Evolutionary conservation across 208 protist species (phyloP).

Genomic region (Tritrichomonas foetus): DNA sequence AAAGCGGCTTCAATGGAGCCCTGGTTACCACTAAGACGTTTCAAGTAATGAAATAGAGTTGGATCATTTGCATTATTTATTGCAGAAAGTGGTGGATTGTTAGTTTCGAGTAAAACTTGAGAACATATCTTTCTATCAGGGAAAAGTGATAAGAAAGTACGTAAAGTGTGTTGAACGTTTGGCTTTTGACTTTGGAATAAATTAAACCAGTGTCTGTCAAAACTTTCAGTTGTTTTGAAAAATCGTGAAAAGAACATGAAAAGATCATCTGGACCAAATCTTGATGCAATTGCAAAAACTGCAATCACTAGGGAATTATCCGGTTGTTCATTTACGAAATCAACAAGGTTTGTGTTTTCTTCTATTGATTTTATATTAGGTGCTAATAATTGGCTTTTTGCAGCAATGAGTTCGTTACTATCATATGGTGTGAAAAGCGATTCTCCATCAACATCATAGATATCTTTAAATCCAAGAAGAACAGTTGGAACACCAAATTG

Average conservation of each 20-base stretch:
- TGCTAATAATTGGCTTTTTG: background rate
- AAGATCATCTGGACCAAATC: background rate
- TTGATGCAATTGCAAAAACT: background rate
- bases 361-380: background rate
- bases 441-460: background rate
- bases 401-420: background rate
- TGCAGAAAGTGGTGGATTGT: background rate
- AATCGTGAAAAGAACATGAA: background rate
- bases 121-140: background rate
- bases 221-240: background rate
- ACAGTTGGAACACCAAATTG: background rate
- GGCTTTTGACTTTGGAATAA: background rate
- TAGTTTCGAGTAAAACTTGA: background rate
- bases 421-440: constrained; percentile 1
- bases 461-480: background rate
- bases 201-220: background rate
- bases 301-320: background rate
- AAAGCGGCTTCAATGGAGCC: too few relatives aligned
- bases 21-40: background rate
- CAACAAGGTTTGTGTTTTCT: background rate
- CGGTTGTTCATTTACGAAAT: background rate
- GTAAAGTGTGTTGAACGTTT: background rate
- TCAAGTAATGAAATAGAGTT: too few relatives aligned
- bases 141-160: background rate
- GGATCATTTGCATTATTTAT: background rate